phyloP scores from a whole-genome alignment of 805 yeast species.

The Wickerhamiella alocasiicola region DNA sequence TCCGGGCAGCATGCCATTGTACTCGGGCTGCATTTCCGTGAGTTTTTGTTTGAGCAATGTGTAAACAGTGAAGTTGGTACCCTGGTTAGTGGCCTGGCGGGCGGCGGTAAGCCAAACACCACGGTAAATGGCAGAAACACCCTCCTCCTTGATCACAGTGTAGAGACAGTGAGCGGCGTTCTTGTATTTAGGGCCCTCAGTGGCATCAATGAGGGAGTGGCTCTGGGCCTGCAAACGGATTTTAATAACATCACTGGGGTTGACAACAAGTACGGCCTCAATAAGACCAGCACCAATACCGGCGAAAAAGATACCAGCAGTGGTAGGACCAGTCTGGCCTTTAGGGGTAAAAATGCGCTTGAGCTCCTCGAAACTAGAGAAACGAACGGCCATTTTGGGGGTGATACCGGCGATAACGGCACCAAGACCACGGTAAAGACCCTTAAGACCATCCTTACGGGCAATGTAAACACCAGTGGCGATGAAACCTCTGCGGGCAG shows the following conservation, averaged over 20 bases:
- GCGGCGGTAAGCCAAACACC: constrained; percentile 95
- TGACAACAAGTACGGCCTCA: constrained; percentile 88
- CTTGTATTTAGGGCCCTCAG: constrained; percentile 68
- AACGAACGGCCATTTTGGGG: constrained; percentile 96
- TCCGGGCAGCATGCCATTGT: constrained; percentile 60
- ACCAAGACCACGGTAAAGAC: constrained; percentile 89
- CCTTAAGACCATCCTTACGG: constrained; percentile 66
- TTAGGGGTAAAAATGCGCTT: constrained; percentile 51
- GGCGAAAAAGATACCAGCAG: constrained; percentile 69
- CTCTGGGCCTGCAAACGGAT: constrained; percentile 93
- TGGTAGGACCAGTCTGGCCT: constrained; percentile 51
- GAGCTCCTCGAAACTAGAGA: constrained; percentile 85
- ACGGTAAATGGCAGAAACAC: constrained; percentile 74
- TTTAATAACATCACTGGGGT: constrained; percentile 96
- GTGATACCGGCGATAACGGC: constrained; percentile 96
- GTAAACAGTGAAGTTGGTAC: constrained; percentile 94
- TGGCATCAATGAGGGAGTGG: constrained; percentile 76
- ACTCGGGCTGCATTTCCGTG: constrained; percentile 38
- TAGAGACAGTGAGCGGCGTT: constrained; percentile 87
- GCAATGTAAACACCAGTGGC: constrained; percentile 71
- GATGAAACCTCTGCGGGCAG: constrained; percentile 66
- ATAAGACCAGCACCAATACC: constrained; percentile 98
- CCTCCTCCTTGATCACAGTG: constrained; percentile 81
- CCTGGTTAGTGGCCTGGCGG: constrained; percentile 96
- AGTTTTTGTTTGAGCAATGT: constrained; percentile 66